Conservation (phyloP, 1,139 yeast genomes). For the Diutina scorzettiae region DNA sequence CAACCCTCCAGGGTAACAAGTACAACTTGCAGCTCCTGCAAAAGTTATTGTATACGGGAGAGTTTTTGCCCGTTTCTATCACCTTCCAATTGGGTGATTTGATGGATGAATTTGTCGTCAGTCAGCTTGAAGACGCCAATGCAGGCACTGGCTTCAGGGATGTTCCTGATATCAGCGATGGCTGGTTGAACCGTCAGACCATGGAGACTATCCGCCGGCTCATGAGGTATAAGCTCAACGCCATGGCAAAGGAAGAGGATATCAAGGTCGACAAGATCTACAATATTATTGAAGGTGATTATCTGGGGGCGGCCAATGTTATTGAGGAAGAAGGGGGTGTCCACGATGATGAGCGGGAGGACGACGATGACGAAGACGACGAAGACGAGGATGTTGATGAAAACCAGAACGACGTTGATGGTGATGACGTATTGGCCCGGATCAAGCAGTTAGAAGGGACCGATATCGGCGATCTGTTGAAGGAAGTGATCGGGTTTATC, state of each 20-base stretch:
- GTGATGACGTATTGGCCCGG: background rate
- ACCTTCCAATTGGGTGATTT: constrained; percentile 79
- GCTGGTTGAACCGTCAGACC: constrained; percentile 64
- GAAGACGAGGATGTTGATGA: constrained; percentile 13
- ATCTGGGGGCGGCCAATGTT: constrained; percentile 15
- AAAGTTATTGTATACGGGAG: constrained; percentile 63
- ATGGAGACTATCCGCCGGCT: constrained; percentile 56
- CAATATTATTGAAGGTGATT: constrained; percentile 30
- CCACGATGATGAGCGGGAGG: constrained; percentile 15
- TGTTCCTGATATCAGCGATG: constrained; percentile 37
- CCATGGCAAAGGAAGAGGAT: constrained; percentile 34
- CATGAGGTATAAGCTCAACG: constrained; percentile 59
- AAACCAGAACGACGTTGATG: constrained; percentile 8
- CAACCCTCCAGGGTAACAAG: constrained; percentile 7
- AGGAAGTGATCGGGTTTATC: background rate
- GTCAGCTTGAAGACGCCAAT: constrained; percentile 23
- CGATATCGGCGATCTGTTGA: background rate
- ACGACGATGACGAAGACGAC: constrained; percentile 5
- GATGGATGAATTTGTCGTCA: constrained; percentile 46
- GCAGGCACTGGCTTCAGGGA: constrained; percentile 32
- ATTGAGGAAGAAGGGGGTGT: constrained; percentile 14
- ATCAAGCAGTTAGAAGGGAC: background rate
- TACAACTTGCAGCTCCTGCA: constrained; percentile 25
- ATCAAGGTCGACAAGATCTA: constrained; percentile 29
- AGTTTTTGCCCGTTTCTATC: constrained; percentile 51